Percentiles rank a stretch among this genome's conserved stretches.
These are phyloP conservation scores for Tulasnella sp. DNA, from an alignment of 768 basidiomycete species.

Conservation along the genomic window DNA sequence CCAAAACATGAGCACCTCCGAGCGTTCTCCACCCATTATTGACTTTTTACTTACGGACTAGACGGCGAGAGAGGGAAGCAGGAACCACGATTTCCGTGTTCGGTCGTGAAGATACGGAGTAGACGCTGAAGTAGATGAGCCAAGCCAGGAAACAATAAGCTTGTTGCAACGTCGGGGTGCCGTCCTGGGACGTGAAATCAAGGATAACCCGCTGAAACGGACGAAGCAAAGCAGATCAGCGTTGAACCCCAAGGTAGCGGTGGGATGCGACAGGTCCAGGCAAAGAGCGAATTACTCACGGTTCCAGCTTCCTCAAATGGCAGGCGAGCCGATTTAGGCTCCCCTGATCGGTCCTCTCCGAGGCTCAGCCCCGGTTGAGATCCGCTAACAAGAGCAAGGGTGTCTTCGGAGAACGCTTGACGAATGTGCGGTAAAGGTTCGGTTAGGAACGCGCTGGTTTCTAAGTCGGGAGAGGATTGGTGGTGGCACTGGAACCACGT, in stretches of 20 bases:
- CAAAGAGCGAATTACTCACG: constrained; percentile 28
- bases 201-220: constrained; percentile 29
- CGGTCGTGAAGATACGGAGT: constrained; percentile 40
- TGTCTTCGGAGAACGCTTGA: constrained; percentile 5
- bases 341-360: constrained; percentile 31
- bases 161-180: constrained; percentile 30
- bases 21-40: background rate
- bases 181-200: constrained; percentile 14
- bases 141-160: constrained; percentile 35
- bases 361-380: constrained; percentile 19
- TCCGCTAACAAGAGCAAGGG: constrained; percentile 32
- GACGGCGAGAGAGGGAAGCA: constrained; percentile 67
- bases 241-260: background rate
- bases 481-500: background rate
- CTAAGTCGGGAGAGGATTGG: background rate
- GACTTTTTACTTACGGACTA: constrained; percentile 51
- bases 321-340: constrained; percentile 26
- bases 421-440: background rate
- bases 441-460: constrained; percentile 33
- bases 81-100: constrained; percentile 64
- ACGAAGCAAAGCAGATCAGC: background rate
- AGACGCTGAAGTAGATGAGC: constrained; percentile 37
- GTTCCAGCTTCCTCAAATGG: background rate
- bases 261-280: background rate
- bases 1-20: background rate